phyloP scores from a whole-genome alignment of 345 rosid species.

The Salix caprea region DNA sequence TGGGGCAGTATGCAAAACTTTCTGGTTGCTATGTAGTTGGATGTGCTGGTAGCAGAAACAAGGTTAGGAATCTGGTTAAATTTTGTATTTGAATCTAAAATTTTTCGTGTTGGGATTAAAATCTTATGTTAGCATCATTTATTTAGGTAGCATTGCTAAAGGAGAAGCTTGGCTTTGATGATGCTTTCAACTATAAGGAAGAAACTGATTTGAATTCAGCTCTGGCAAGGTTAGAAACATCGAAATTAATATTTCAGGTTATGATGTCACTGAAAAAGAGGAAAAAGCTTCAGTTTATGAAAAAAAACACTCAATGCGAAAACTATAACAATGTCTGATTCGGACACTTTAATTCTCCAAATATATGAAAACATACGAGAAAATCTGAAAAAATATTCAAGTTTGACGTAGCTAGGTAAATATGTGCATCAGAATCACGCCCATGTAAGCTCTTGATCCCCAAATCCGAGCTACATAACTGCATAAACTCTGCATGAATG shows the following conservation, averaged over 20 bases:
- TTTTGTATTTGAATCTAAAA: background rate
- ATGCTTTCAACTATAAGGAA: constrained; percentile 53
- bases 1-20: constrained; percentile 47
- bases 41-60: constrained; percentile 37
- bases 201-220: constrained; percentile 37
- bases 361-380: no score
- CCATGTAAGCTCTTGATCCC: background rate
- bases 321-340: no score
- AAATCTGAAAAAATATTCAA: no score
- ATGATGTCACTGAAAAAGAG: no score
- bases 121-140: background rate
- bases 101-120: background rate
- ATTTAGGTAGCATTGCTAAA: constrained; percentile 41
- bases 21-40: constrained; percentile 55
- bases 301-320: no score
- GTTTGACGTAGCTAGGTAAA: no score
- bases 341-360: no score
- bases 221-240: constrained; percentile 29
- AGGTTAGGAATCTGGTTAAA: constrained; percentile 16
- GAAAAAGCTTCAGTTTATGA: no score
- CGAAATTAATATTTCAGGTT: background rate
- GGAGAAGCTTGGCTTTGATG: constrained; percentile 51
- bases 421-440: no score
- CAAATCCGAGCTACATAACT: background rate
- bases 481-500: no score